These are phyloP conservation scores for Candida easanensis DNA, from an alignment of 805 yeast genomes.

Conservation along the genomic window DNA sequence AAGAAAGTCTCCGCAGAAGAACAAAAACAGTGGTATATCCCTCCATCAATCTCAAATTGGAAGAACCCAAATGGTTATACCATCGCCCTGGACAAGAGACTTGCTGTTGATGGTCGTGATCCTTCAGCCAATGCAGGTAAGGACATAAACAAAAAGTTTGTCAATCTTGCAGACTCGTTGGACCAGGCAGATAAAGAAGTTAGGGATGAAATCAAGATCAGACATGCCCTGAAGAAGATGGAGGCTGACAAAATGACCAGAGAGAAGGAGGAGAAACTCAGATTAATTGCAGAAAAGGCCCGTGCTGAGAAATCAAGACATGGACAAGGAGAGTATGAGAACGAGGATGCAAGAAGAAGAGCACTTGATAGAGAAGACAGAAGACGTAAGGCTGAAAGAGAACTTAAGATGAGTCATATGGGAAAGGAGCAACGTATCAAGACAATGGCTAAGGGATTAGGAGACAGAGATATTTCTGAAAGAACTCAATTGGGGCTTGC, in stretches of 20 bases:
- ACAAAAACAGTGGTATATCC: conserved; percentile 79
- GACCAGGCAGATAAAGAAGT: conserved; percentile 64
- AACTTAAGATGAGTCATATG: conserved; percentile 41
- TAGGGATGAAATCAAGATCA: conserved; percentile 49
- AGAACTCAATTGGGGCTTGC: conserved; percentile 51
- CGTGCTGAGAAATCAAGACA: conserved; percentile 33
- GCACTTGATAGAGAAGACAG: conserved; percentile 42
- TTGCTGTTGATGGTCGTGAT: conserved; percentile 46
- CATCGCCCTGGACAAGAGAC: conserved; percentile 73
- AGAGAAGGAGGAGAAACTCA: conserved; percentile 49
- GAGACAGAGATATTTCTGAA: conserved; percentile 55
- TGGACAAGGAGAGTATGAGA: conserved; percentile 10
- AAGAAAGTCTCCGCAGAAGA: conserved; percentile 62
- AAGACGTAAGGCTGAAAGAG: conserved; percentile 45
- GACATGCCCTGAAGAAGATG: conserved; percentile 47
- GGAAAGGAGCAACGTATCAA: conserved; percentile 43
- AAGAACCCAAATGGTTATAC: conserved; percentile 90
- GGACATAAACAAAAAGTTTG: conserved; percentile 55
- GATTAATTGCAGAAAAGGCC: conserved; percentile 48
- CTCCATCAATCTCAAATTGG: conserved; percentile 93
- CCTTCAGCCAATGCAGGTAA: conserved; percentile 31
- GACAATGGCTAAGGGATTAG: conserved; percentile 39
- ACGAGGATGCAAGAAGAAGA: conserved; percentile 31
- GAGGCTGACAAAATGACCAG: conserved; percentile 47
- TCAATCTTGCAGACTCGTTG: conserved; percentile 66